Conservation (phyloP, 129 eudicot species). For the Glebionis coronaria region DNA sequence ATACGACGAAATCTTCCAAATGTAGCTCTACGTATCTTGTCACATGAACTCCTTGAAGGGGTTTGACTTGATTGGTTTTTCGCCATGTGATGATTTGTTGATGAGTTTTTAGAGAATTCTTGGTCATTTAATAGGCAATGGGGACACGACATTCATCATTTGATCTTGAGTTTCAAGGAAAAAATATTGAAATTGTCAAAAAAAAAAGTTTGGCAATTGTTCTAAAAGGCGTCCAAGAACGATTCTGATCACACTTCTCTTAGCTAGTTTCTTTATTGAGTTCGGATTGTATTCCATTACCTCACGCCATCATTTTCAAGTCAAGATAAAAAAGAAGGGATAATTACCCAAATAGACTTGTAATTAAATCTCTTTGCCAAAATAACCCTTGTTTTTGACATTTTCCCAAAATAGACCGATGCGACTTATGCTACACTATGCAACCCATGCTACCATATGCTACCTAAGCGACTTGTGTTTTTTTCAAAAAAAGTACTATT, state of each 20-base stretch:
- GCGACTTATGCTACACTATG: too few species aligned
- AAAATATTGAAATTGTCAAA: slow-evolving; percentile 28
- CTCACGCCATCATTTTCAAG: neutral
- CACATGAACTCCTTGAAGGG: slow-evolving; percentile 20
- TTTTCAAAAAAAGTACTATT: too few species aligned
- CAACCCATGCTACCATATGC: too few species aligned
- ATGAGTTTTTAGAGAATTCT: neutral
- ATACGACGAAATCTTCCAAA: slow-evolving; percentile 25
- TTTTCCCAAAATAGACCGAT: too few species aligned
- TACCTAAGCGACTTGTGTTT: too few species aligned
- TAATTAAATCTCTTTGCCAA: too few species aligned
- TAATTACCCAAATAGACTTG: too few species aligned
- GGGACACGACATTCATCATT: neutral
- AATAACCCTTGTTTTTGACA: too few species aligned
- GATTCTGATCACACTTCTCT: slow-evolving; percentile 35
- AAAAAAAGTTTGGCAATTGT: slow-evolving; percentile 4
- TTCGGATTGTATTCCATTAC: slow-evolving; percentile 31
- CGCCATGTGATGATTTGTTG: slow-evolving; percentile 29
- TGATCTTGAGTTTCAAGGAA: slow-evolving; percentile 20
- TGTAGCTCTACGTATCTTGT: slow-evolving; percentile 34
- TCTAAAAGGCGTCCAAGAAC: slow-evolving; percentile 11
- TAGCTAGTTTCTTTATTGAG: slow-evolving; percentile 17
- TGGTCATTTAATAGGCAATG: slow-evolving; percentile 27
- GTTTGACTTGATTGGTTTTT: slow-evolving; percentile 29
- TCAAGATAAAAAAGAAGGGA: slow-evolving; percentile 1